Conservation (phyloP, 1,284 basidiomycete genomes). For the Puccinia triticina region DNA sequence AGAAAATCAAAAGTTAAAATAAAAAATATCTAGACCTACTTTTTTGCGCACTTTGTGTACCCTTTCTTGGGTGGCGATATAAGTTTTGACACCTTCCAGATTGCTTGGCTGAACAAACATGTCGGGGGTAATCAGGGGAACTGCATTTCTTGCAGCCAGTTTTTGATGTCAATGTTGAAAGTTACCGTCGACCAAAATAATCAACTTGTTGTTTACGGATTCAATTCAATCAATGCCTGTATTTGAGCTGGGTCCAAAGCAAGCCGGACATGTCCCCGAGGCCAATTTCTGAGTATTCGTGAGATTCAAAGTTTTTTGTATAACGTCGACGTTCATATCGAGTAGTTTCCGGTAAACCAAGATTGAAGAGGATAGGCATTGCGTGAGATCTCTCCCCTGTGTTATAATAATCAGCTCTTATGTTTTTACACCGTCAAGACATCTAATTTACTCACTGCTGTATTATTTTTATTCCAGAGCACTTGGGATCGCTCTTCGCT, state of each 20-base stretch:
- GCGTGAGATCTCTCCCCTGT: neutral
- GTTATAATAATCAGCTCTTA: neutral
- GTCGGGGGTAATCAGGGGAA: neutral
- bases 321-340: neutral
- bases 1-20: neutral
- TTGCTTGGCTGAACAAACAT: neutral
- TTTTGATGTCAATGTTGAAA: slow-evolving; percentile 25
- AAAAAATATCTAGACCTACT: neutral
- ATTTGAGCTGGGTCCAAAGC: neutral
- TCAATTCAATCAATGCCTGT: neutral
- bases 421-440: neutral
- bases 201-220: neutral
- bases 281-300: neutral
- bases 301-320: neutral
- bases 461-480: neutral
- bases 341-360: neutral
- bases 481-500: neutral
- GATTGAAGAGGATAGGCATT: neutral
- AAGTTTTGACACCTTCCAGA: neutral
- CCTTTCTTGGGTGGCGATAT: neutral
- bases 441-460: neutral
- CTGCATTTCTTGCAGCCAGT: neutral
- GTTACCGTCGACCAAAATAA: slow-evolving; percentile 10
- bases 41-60: neutral
- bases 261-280: neutral